Percentiles rank a stretch among this genome's conserved stretches.
These are phyloP conservation scores for Pistacia vera DNA, from an alignment of 345 rosid species.

Conservation along the genomic window DNA sequence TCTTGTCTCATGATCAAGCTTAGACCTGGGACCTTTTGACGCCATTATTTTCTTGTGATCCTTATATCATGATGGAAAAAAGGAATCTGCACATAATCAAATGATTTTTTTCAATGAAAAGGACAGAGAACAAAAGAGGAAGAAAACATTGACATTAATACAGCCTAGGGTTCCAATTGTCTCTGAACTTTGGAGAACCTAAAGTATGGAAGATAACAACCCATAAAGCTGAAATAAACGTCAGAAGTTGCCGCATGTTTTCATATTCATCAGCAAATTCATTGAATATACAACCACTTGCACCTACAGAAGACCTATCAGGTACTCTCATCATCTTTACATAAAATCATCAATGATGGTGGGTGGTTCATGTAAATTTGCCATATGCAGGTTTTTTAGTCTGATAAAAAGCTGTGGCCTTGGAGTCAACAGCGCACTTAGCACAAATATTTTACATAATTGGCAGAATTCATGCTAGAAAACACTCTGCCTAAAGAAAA, in stretches of 20 bases:
- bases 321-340: not conserved
- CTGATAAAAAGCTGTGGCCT: not conserved
- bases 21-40: conserved; percentile 66
- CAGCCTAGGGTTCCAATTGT: not conserved
- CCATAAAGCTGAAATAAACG: not conserved
- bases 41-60: conserved; percentile 47
- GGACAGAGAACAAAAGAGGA: not conserved
- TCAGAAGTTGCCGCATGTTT: too few relatives aligned
- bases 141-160: not conserved
- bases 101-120: not conserved
- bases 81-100: conserved; percentile 6
- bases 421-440: not conserved
- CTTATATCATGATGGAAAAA: conserved; percentile 24
- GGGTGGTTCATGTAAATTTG: not conserved
- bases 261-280: not conserved
- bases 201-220: not conserved
- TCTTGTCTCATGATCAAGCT: conserved; percentile 80
- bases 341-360: not conserved
- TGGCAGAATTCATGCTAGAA: not conserved
- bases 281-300: not conserved
- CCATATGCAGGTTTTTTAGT: not conserved
- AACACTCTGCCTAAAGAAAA: not conserved
- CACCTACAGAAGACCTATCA: not conserved
- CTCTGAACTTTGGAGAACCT: not conserved
- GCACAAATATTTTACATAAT: not conserved